Evolutionary conservation across 2,329 filamentous ascomycete species (phyloP), one percentile per base, ranked within the genome.

Genomic region (Neonectria neomacrospora): DNA sequence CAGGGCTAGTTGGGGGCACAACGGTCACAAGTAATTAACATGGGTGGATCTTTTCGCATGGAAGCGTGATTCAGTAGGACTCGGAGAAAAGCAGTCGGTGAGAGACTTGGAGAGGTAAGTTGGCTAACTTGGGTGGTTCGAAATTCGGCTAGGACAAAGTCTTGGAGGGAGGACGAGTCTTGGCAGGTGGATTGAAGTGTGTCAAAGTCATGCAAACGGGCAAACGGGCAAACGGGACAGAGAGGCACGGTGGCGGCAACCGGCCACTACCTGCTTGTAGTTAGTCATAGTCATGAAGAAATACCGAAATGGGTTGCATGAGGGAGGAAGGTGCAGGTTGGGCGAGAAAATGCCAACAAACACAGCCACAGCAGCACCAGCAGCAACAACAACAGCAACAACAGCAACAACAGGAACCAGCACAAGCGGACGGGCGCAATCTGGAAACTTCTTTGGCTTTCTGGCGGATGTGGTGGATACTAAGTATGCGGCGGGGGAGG

Each of bases 201-300:
- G 70, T 71, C 70, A 72, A 68, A 63, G 67, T 72, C 70, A 72
- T 72, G 70, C 70, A 72, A 69, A 71, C 65, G 41, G 45, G 55
- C 42, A 54, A 52, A 58, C n/a, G 10, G 5, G 44, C 41, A n/a
- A n/a, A n/a, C n/a, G n/a, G n/a, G n/a, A n/a, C n/a, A n/a, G n/a
- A 44, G 42, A 54, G 22, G 9, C 50, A 44, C 47, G n/a, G 11
- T 28, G 2, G 12, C 30, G 47, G 14, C 50, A 20, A 41, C 34
- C 26, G 32, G 50, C 12, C 32, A 39, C 4, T n/a, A 2, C 28
- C n/a, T 58, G 54, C 39, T 45, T 58, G 50, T 10, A 59, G 39
- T 72, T 72, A 71, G 69, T 72, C 69, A 71, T 68, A 56, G 60
- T 61, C 42, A 64, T 61, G 64, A 51, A 67, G 54, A 63, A n/a